Evolutionary conservation across 306 rosid species (phyloP).

Genomic region (Cicer pinnatifidum): DNA sequence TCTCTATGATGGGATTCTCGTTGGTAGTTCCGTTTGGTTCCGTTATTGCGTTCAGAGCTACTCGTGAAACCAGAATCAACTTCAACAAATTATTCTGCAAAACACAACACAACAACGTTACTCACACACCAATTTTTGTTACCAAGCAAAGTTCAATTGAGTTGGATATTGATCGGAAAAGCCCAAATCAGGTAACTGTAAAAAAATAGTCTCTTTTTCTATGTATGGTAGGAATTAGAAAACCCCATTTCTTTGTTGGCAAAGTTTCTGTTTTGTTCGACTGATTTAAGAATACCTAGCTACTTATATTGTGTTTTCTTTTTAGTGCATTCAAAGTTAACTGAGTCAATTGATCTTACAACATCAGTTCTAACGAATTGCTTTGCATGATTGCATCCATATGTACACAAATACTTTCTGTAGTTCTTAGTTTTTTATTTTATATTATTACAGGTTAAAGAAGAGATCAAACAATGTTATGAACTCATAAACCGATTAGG

Average conservation of each 20-base stretch:
- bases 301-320: no score
- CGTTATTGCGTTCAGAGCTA: neutral
- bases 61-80: neutral
- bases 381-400: conserved; percentile 28
- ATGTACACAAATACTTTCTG: neutral
- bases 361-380: neutral
- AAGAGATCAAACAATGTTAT: conserved; percentile 82
- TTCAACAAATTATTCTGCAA: neutral
- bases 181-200: conserved; percentile 5
- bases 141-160: neutral
- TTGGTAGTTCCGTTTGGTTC: neutral
- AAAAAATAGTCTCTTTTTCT: no score
- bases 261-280: neutral
- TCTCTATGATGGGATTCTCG: neutral
- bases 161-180: neutral
- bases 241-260: neutral
- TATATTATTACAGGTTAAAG: conserved; percentile 62
- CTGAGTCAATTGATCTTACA: conserved; percentile 9
- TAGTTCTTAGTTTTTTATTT: conserved; percentile 9
- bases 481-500: conserved; percentile 81
- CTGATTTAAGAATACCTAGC: neutral
- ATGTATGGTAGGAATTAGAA: neutral
- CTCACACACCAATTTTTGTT: neutral
- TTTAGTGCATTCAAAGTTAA: no score
- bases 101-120: neutral